Evolutionary conservation across 257 asterid species (phyloP), one percentile per base, ranked within the genome.

Genomic region (Solanum rostratum): DNA sequence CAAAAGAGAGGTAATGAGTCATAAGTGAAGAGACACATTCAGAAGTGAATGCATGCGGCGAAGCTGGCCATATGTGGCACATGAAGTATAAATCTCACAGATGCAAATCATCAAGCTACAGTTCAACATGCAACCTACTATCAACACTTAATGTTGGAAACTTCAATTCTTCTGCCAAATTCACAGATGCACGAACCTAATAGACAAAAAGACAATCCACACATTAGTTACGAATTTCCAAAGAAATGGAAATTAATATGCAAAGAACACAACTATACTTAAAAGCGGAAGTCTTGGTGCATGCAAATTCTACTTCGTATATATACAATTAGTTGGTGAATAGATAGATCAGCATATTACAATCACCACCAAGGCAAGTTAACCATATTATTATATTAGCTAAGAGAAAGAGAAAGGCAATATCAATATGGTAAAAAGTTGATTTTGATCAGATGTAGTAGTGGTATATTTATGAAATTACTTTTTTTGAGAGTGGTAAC

Each of bases 111-210:
- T 66, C 73, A 62, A 27, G 15, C 57, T 85, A 84, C 86, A 86
- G 2, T 16, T 84, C 84, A 54, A 86, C 80, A 68, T 83, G 80
- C 86, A 88, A n/a, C 41, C 78, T 76, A 80, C 86, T 88, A 83
- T 88, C 91, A 15, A 85, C 86, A 68, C 85, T 85, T 20, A 88
- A 14, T n/a, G 76, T 84, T 2, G 89, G 91, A 70, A 59, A 39
- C 83, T 59, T 76, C 0, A 85, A 66, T 24, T 74, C 81, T 59
- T 88, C 89, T 3, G 81, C 60, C 86, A 86, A 54, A 83, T 88
- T 88, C 84, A 88, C 53, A 50, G 91, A 83, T 10, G 89, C 90
- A 54, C 82, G 86, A 13, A 88, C 27, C 90, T 88, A 87, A 12
- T 6, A 37, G 54, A 57, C 52, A 18, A 53, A 39, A 60, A 41